Evolutionary conservation across 2,329 filamentous ascomycete genomes (phyloP).

Genomic region (Podosphaera xanthii): DNA sequence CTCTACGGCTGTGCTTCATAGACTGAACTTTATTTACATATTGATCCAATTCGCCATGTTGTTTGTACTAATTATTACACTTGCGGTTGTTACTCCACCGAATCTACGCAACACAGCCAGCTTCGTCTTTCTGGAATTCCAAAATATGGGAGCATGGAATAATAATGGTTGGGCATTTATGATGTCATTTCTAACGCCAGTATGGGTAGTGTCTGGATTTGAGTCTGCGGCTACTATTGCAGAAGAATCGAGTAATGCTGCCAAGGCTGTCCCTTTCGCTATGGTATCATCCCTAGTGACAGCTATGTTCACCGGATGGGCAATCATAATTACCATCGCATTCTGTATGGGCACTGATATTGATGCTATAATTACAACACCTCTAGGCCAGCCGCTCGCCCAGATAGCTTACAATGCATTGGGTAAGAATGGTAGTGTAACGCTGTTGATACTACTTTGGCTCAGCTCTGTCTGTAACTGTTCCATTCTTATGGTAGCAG

Average conservation of each 20-base stretch:
- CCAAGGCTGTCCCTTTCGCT: constrained; percentile 33
- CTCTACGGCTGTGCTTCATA: constrained; percentile 10
- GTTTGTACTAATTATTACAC: constrained; percentile 29
- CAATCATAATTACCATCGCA: constrained; percentile 33
- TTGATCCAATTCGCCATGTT: constrained; percentile 17
- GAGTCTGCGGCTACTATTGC: constrained; percentile 36
- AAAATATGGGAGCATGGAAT: constrained; percentile 35
- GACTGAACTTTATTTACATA: constrained; percentile 15
- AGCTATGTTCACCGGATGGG: constrained; percentile 32
- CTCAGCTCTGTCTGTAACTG: constrained; percentile 1
- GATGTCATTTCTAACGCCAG: constrained; percentile 34
- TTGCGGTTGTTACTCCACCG: constrained; percentile 24
- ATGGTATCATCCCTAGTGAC: constrained; percentile 33
- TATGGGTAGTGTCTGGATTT: constrained; percentile 37
- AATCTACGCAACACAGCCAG: constrained; percentile 18
- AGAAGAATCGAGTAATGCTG: constrained; percentile 36
- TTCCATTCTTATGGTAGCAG: constrained; percentile 29
- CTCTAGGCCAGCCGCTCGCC: constrained; percentile 30
- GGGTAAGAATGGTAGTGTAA: constrained; percentile 33
- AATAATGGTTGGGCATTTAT: constrained; percentile 31
- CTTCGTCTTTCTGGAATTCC: constrained; percentile 32
- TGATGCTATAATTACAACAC: constrained; percentile 22
- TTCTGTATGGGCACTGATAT: constrained; percentile 31
- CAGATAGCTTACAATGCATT: constrained; percentile 38
- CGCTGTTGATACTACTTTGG: constrained; percentile 31